These are phyloP conservation scores for Mrakiaceae sp. DNA, from an alignment of 1,284 basidiomycete species.

Conservation along the genomic window DNA sequence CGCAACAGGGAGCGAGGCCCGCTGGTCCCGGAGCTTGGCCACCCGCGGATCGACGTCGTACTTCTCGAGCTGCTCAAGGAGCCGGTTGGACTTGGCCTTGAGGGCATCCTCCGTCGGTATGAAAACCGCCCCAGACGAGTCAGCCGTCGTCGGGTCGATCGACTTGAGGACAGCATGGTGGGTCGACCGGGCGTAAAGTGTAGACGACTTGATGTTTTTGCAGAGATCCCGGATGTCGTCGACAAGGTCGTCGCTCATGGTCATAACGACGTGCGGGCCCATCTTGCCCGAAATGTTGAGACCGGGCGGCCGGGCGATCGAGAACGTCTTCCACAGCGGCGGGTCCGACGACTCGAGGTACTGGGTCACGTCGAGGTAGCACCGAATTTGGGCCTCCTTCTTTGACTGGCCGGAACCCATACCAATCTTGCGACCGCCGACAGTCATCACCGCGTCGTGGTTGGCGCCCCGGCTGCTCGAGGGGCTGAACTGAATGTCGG, in stretches of 20 bases:
- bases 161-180: background rate
- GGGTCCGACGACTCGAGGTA: constrained; percentile 78
- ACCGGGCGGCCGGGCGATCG: constrained; percentile 24
- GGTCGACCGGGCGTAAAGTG: constrained; percentile 34
- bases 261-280: constrained; percentile 60
- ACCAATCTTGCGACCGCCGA: constrained; percentile 69
- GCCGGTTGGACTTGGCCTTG: constrained; percentile 47
- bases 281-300: constrained; percentile 40
- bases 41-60: constrained; percentile 56
- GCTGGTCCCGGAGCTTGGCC: constrained; percentile 55
- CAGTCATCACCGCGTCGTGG: constrained; percentile 56
- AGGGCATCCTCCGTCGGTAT: constrained; percentile 30
- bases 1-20: constrained; percentile 62
- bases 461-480: constrained; percentile 20
- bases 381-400: constrained; percentile 60
- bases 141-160: constrained; percentile 17
- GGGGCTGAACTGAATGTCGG: constrained; percentile 52
- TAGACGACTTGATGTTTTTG: constrained; percentile 49
- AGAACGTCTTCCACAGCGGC: constrained; percentile 64
- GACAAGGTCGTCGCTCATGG: constrained; percentile 55
- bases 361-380: constrained; percentile 76
- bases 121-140: constrained; percentile 18
- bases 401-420: constrained; percentile 59
- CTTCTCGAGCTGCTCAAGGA: constrained; percentile 46
- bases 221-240: constrained; percentile 65